Evolutionary conservation across 169 alveolate species (phyloP).

Genomic region (Plasmodium ovale): DNA sequence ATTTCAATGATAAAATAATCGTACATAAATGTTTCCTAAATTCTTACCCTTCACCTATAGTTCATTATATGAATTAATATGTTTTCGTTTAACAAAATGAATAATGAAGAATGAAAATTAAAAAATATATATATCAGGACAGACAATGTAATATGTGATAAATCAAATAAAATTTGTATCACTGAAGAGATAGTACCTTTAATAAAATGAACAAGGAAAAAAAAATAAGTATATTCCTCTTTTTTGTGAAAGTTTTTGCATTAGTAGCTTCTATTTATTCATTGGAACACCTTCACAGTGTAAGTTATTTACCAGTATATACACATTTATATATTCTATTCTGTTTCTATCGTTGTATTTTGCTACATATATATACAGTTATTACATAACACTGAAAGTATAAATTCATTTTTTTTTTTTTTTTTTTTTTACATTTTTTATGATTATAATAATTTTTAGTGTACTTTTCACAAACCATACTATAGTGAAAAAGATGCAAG

Average conservation of each 20-base stretch:
- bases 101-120: no score
- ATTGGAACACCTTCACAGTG: neutral
- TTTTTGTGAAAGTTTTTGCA: conserved; percentile 5
- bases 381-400: neutral
- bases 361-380: neutral
- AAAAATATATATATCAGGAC: no score
- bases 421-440: neutral
- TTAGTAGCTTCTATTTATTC: neutral
- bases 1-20: no score
- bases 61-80: no score
- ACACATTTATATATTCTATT: neutral
- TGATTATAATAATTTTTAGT: neutral
- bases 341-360: no score
- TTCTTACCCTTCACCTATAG: no score
- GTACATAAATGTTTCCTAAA: no score
- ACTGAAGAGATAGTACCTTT: no score
- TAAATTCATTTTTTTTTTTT: neutral
- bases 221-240: neutral
- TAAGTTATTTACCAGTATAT: neutral
- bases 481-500: neutral
- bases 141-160: no score
- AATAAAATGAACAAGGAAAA: conserved; percentile 5
- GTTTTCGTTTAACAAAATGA: no score
- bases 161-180: no score
- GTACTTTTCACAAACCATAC: neutral